phyloP scores from a whole-genome alignment of 23 red algal genomes.

The Cyanidium caldarium region DNA sequence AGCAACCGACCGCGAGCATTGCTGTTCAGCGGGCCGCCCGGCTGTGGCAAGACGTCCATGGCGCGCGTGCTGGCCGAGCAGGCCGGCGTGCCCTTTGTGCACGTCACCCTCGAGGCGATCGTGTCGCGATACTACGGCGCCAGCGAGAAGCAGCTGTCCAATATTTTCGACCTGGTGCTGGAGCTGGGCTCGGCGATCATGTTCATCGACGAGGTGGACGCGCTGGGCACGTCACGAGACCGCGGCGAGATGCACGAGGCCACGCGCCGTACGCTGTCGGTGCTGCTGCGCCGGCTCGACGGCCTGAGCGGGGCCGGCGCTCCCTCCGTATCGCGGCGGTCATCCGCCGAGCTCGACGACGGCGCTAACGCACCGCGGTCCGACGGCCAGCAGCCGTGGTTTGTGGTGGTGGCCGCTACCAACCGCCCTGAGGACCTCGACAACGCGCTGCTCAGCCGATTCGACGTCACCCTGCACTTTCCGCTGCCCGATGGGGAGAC shows the following conservation, averaged over 20 bases:
- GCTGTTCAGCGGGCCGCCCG: conserved; percentile 74
- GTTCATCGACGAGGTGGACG: conserved; percentile 87
- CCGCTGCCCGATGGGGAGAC: conserved; percentile 54
- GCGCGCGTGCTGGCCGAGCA: conserved; percentile 53
- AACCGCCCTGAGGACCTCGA: conserved; percentile 84
- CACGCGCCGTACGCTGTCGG: conserved; percentile 51
- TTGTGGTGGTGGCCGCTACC: conserved; percentile 74
- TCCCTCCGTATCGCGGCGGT: neutral
- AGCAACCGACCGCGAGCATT: conserved; percentile 64
- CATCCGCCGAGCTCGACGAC: neutral
- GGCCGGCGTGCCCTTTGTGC: conserved; percentile 72
- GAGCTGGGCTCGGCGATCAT: conserved; percentile 47
- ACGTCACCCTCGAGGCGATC: conserved; percentile 59
- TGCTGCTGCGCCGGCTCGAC: conserved; percentile 73
- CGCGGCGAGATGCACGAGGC: conserved; percentile 70
- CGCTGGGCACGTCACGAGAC: conserved; percentile 45
- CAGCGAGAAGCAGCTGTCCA: conserved; percentile 53
- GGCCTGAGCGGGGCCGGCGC: conserved; percentile 19
- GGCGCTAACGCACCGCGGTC: no score
- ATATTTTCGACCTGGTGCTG: conserved; percentile 47
- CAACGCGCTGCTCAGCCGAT: conserved; percentile 54
- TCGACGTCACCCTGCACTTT: conserved; percentile 71
- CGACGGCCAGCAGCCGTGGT: no score
- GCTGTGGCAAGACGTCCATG: conserved; percentile 65
- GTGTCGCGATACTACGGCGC: conserved; percentile 74